These are phyloP conservation scores for Pythium diclinum DNA, from an alignment of 352 stramenopile species.

Conservation along the genomic window DNA sequence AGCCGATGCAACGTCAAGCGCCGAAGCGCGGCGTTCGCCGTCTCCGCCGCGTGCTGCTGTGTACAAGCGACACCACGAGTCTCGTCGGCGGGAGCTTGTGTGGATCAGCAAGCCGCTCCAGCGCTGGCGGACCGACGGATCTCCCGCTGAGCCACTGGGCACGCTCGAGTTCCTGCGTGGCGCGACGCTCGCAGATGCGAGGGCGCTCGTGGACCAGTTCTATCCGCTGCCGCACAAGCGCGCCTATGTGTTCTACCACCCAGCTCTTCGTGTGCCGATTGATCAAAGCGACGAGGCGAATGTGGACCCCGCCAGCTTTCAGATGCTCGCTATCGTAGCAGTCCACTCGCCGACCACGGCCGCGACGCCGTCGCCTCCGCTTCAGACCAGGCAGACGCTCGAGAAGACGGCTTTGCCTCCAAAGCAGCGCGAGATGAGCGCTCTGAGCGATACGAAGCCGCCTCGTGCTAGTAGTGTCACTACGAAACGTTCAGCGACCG, in stretches of 20 bases:
- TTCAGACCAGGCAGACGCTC: not conserved
- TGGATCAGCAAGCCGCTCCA: conserved; percentile 25
- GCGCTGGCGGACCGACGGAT: conserved; percentile 9
- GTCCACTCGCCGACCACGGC: not conserved
- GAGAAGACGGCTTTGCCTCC: not conserved
- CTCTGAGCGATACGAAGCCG: not conserved
- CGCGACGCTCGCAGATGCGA: conserved; percentile 27
- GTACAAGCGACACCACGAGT: not conserved
- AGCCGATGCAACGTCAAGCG: not conserved
- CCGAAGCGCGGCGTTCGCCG: not conserved
- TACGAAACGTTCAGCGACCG: not conserved
- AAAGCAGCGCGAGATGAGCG: not conserved
- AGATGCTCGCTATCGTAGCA: conserved; percentile 11
- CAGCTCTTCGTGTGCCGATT: conserved; percentile 10
- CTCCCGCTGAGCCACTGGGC: conserved; percentile 13
- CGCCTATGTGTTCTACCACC: conserved; percentile 32
- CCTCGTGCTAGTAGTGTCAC: not conserved
- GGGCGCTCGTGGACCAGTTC: conserved; percentile 33
- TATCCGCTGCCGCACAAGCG: conserved; percentile 28
- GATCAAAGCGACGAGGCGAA: conserved; percentile 14
- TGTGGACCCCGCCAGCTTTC: not conserved
- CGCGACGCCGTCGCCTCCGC: not conserved
- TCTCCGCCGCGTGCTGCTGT: conserved; percentile 7
- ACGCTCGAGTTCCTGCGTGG: conserved; percentile 29
- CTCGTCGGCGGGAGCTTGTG: conserved; percentile 7